These are phyloP conservation scores for Bryopsis sp. DNA, from an alignment of 139 green algal species.

Conservation along the genomic window DNA sequence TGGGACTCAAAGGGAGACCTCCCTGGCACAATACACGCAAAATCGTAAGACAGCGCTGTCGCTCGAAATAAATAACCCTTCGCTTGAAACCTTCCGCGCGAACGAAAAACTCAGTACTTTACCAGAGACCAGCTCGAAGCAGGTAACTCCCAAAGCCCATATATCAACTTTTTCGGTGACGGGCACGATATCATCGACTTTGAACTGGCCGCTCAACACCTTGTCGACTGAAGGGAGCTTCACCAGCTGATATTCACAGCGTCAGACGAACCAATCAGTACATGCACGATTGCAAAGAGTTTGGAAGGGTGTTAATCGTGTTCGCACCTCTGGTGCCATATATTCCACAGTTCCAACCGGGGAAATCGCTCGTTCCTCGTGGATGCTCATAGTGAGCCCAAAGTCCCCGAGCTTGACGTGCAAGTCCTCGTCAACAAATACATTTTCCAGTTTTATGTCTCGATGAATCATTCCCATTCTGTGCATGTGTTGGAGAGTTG, in stretches of 20 bases:
- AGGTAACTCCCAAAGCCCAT: slow-evolving; percentile 61
- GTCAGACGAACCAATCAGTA: slow-evolving; percentile 9
- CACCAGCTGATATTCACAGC: neutral
- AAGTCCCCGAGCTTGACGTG: slow-evolving; percentile 56
- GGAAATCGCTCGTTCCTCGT: slow-evolving; percentile 51
- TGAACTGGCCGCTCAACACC: slow-evolving; percentile 25
- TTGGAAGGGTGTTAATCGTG: no score
- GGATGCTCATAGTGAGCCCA: slow-evolving; percentile 55
- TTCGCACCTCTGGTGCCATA: slow-evolving; percentile 65
- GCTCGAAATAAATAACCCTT: no score
- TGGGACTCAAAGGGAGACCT: no score
- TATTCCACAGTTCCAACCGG: slow-evolving; percentile 73
- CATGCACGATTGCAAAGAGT: neutral
- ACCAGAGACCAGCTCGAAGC: slow-evolving; percentile 66
- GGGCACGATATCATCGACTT: slow-evolving; percentile 32
- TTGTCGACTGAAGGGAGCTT: slow-evolving; percentile 10
- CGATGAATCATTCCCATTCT: slow-evolving; percentile 53
- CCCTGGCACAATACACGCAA: no score
- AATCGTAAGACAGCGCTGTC: no score
- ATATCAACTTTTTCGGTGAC: slow-evolving; percentile 61
- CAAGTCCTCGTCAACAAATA: slow-evolving; percentile 45
- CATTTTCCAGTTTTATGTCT: slow-evolving; percentile 75
- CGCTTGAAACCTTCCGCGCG: no score
- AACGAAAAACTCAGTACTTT: no score
- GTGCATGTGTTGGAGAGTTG: slow-evolving; percentile 42